Percentiles rank a stretch among this genome's conserved stretches.
Evolutionary conservation across 78 protist genomes (phyloP).

Genomic region (Planoprotostelium fungivorum): DNA sequence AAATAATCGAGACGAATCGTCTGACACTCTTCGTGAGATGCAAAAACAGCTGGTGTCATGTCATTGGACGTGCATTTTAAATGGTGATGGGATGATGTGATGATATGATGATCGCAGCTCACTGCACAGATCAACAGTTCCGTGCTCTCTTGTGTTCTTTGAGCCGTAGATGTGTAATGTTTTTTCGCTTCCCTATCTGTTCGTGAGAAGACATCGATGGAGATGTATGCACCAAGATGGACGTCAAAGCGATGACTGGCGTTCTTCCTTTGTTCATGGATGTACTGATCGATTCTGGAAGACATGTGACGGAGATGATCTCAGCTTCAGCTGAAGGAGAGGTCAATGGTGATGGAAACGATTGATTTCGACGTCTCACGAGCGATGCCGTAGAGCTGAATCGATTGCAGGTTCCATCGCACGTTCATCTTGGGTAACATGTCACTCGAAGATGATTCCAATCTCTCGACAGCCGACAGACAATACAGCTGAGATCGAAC

Average conservation of each 20-base stretch:
- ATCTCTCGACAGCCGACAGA: not conserved
- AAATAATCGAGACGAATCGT: not conserved
- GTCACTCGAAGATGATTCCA: not conserved
- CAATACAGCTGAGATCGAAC: not conserved
- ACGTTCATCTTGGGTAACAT: not conserved
- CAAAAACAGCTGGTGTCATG: not conserved
- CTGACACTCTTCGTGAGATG: not conserved
- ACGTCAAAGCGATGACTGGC: not conserved
- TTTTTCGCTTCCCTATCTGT: not conserved
- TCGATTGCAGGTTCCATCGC: not conserved
- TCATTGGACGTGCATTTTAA: not conserved
- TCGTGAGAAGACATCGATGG: not conserved
- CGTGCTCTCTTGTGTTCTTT: not conserved
- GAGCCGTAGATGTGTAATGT: not conserved
- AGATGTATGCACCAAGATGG: not conserved
- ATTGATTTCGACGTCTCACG: not conserved
- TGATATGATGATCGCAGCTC: not conserved
- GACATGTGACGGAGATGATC: not conserved
- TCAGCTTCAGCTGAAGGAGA: not conserved
- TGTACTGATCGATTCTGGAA: not conserved
- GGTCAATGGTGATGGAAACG: not conserved
- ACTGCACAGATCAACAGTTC: not conserved
- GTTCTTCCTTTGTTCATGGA: not conserved
- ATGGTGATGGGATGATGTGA: not conserved
- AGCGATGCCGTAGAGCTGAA: not conserved